Percentiles rank a stretch among this genome's conserved stretches.
Evolutionary conservation across 305 asterid genomes (phyloP).

Genomic region (Caryopteris hybrid): DNA sequence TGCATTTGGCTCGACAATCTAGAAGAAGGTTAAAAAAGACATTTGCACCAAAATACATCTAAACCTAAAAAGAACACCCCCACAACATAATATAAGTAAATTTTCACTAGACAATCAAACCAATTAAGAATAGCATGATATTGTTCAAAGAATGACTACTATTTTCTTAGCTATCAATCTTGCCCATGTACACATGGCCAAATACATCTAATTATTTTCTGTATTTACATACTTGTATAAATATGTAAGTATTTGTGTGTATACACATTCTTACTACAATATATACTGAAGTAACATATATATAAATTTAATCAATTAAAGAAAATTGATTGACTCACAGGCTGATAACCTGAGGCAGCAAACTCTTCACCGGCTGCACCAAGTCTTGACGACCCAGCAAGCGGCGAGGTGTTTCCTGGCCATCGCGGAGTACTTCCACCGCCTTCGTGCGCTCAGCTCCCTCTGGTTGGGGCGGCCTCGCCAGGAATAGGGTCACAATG

Average conservation of each 20-base stretch:
- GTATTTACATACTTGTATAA: neutral
- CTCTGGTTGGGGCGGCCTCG: constrained; percentile 69
- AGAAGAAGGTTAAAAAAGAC: neutral
- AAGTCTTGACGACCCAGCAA: constrained; percentile 57
- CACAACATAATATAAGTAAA: neutral
- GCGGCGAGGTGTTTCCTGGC: constrained; percentile 61
- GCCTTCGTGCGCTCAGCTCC: constrained; percentile 82
- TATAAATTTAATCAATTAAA: neutral
- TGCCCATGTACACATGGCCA: neutral
- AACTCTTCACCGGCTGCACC: constrained; percentile 57
- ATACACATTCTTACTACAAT: neutral
- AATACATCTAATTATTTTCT: neutral
- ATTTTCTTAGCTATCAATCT: neutral
- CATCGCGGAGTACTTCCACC: constrained; percentile 65
- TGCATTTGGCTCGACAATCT: too few relatives aligned
- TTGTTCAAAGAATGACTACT: neutral
- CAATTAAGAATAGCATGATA: constrained; percentile 5
- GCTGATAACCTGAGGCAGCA: constrained; percentile 72
- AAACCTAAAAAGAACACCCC: neutral
- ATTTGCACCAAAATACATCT: neutral
- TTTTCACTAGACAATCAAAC: constrained; percentile 5
- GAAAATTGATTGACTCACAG: constrained; percentile 22
- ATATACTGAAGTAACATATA: neutral
- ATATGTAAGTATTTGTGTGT: neutral
- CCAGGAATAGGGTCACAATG: constrained; percentile 21